Conservation (phyloP, 306 rosid species). For the Cucumis hystrix region DNA sequence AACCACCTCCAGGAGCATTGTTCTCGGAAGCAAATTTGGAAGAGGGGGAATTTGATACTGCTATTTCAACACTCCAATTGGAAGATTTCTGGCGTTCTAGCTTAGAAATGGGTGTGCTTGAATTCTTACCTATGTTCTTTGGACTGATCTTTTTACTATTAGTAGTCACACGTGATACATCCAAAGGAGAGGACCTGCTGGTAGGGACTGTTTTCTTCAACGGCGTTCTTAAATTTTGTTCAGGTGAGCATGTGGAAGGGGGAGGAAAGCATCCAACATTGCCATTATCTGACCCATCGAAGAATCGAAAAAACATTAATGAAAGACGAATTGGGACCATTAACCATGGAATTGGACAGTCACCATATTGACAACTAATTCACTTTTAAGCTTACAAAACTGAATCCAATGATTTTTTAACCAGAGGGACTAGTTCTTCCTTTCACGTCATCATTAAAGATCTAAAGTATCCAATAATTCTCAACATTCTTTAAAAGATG, state of each 20-base stretch:
- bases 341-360: not conserved
- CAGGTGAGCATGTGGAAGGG: slow-evolving; percentile 22
- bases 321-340: not conserved
- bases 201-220: slow-evolving; percentile 47
- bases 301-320: slow-evolving; percentile 9
- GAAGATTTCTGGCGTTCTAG: slow-evolving; percentile 28
- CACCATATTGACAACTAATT: not conserved
- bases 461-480: not conserved
- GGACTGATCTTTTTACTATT: slow-evolving; percentile 25
- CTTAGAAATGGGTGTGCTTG: slow-evolving; percentile 24
- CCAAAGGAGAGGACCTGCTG: slow-evolving; percentile 52
- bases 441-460: not conserved
- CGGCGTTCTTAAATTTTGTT: slow-evolving; percentile 27
- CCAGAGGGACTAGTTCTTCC: not conserved
- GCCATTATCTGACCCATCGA: slow-evolving; percentile 32
- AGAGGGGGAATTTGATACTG: slow-evolving; percentile 21
- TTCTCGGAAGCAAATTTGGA: slow-evolving; percentile 27
- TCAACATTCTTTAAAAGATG: not conserved
- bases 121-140: slow-evolving; percentile 24
- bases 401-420: not conserved
- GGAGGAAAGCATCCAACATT: slow-evolving; percentile 27
- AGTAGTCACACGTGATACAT: slow-evolving; percentile 26
- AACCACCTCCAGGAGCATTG: slow-evolving; percentile 21
- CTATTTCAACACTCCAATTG: slow-evolving; percentile 35
- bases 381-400: not conserved